Evolutionary conservation across 148 eudicot species (phyloP), one percentile per base, ranked within the genome.

Genomic region (Chenopodium formosanum): DNA sequence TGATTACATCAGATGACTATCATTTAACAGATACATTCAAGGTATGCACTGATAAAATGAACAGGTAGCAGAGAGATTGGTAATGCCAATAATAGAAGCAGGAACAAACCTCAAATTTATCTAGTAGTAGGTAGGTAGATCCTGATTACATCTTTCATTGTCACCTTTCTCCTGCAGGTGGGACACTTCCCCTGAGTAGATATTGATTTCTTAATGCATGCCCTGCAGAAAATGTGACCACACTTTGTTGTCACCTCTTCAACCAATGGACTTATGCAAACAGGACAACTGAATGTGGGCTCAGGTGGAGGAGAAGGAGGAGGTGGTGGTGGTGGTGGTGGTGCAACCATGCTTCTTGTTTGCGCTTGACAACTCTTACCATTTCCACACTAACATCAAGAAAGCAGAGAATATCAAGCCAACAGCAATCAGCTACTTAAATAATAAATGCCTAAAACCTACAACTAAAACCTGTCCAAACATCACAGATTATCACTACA

Each of bases 191-290:
- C 81, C 90, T 92, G 95, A 79, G 87, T 87, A 81, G 87, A 78
- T 65, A 95, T 85, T 66, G 98, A 88, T 76, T 91, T 80, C 80
- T 83, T 89, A 32, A 95, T 87, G 86, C 98, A 95, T 2, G 81
- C 79, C 89, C 92, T 94, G 86, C 99, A 95, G 85, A 95, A 95
- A 72, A 95, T 91, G 86, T 95, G 99, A 77, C 99, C 99, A 76
- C 99, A 95, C 84, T 92, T 95, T 10, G 99, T 95, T 10, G 99
- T 84, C 88, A 82, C 83, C 80, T 91, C 98, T 78, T 95, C 97
- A 20, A 89, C 93, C 37, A 94, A 75, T 22, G 92, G 87, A 37
- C 92, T 91, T 90, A 93, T 88, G 84, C 99, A 95, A 84, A 95
- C 82, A 9, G 99, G 99, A 85, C 99, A 95, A 79, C 73, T 92